Evolutionary conservation across 768 basidiomycete species (phyloP), one percentile per base, ranked within the genome.

Genomic region (Tricholoma sp.): DNA sequence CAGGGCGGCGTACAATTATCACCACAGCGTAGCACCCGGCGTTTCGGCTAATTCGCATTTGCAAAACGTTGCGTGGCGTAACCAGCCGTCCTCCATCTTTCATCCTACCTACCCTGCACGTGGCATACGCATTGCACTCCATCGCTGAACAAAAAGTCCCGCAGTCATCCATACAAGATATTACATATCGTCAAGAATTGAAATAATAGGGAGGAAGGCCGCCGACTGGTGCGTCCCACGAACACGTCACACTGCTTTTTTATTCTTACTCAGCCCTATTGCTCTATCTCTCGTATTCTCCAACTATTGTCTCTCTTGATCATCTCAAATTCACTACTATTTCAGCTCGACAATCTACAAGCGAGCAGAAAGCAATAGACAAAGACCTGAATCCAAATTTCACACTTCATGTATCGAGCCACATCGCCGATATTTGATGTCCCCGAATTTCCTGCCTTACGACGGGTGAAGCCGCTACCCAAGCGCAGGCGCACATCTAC

Each of bases 401-500:
- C 28, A 45, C 3, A 57, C 65, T 65, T 63, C 52, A 85, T 85
- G 83, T 79, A 82, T 69, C 75, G 77, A 62, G 74, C 73, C 65
- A 69, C 80, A 63, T 80, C 84, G 53, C 81, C 85, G 52, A 74
- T 82, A 61, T 84, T 85, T 74, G 86, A 87, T 71, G 73, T 78
- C 55, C 79, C 84, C 61, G 85, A 86, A 65, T 80, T 84, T 66
- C 80, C 82, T 42, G 69, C 80, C 37, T 72, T 83, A 52, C 78
- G 89, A 61, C 76, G 84, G 59, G 79, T 90, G 64, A 91, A 89
- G 67, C 89, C 90, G 39, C 77, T 90, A 41, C 89, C 90, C 28
- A 90, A 89, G 73, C 81, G 89, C 61, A 79, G 85, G 59, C 82
- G 85, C 58, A 85, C 81, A 24, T 74, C 77, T 44, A 72, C 68